phyloP scores from a whole-genome alignment of 75 land plant genomes.

The Pinus albicaulis region DNA sequence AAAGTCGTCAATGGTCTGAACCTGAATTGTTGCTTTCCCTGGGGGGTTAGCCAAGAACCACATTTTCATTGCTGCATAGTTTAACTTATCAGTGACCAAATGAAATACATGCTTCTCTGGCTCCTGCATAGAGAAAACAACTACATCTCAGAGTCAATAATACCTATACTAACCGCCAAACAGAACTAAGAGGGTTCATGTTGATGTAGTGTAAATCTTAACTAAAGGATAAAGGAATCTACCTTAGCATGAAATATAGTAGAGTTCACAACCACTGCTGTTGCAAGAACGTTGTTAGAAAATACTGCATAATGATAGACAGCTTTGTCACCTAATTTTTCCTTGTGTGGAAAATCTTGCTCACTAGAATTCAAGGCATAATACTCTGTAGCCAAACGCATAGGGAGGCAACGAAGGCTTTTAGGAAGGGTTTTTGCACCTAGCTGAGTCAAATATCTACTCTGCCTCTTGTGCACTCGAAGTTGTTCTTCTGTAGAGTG shows the following conservation, averaged over 20 bases:
- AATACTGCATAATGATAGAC: constrained; percentile 70
- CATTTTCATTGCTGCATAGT: too few relatives aligned
- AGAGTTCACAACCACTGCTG: constrained; percentile 75
- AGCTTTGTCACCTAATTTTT: constrained; percentile 51
- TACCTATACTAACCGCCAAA: too few relatives aligned
- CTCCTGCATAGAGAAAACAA: too few relatives aligned
- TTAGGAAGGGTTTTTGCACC: constrained; percentile 75
- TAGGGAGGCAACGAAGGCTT: constrained; percentile 64
- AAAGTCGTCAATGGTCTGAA: too few relatives aligned
- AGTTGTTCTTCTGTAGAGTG: constrained; percentile 62
- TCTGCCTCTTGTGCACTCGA: constrained; percentile 51
- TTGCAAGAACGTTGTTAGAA: constrained; percentile 71
- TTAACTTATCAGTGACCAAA: too few relatives aligned
- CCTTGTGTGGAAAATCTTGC: constrained; percentile 39
- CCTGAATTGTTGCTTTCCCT: too few relatives aligned
- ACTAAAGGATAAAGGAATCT: too few relatives aligned
- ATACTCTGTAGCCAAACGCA: constrained; percentile 54
- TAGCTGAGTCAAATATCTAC: constrained; percentile 51
- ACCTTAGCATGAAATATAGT: constrained; percentile 65
- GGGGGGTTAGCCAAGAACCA: too few relatives aligned
- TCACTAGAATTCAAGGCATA: constrained; percentile 24
- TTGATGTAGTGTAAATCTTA: too few relatives aligned
- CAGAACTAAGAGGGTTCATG: too few relatives aligned
- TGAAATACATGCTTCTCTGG: too few relatives aligned
- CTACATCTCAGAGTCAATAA: too few relatives aligned